Evolutionary conservation across 208 protist species (phyloP).

Genomic region (Leishmania braziliensis): DNA sequence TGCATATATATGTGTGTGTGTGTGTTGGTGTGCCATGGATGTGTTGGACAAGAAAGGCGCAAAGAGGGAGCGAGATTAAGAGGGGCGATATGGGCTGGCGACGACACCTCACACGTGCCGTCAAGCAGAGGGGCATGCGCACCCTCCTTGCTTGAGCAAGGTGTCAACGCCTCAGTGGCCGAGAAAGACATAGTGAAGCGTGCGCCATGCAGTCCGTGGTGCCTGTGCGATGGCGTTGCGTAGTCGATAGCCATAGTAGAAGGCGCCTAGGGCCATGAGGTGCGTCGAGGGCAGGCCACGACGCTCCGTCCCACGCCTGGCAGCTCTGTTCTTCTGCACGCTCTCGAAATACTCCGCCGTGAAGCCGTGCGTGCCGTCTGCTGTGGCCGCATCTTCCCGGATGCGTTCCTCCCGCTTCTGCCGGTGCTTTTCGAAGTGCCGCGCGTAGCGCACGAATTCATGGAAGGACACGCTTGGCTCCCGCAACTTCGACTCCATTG

Average conservation of each 20-base stretch:
- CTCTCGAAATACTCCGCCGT: slow-evolving; percentile 67
- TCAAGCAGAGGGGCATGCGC: not conserved
- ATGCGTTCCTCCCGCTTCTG: slow-evolving; percentile 34
- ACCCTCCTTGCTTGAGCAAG: not conserved
- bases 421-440: slow-evolving; percentile 38
- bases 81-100: not conserved
- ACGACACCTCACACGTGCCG: not conserved
- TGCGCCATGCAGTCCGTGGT: slow-evolving; percentile 31
- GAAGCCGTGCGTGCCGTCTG: slow-evolving; percentile 75
- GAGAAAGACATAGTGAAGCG: slow-evolving; percentile 45
- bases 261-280: slow-evolving; percentile 20
- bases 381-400: slow-evolving; percentile 28
- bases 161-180: slow-evolving; percentile 17
- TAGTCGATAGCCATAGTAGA: slow-evolving; percentile 34
- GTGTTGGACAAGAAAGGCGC: not conserved
- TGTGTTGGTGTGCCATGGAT: not conserved
- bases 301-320: slow-evolving; percentile 5
- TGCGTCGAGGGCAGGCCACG: slow-evolving; percentile 1
- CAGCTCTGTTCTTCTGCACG: slow-evolving; percentile 19
- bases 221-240: slow-evolving; percentile 5
- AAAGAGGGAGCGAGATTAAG: not conserved
- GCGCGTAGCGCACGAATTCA: slow-evolving; percentile 45
- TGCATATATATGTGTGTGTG: too few relatives aligned
- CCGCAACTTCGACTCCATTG: slow-evolving; percentile 33
- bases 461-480: slow-evolving; percentile 30